Base-by-base conservation (phyloP, 768 basidiomycete genomes). In the Calvatia gigantea region DNA sequence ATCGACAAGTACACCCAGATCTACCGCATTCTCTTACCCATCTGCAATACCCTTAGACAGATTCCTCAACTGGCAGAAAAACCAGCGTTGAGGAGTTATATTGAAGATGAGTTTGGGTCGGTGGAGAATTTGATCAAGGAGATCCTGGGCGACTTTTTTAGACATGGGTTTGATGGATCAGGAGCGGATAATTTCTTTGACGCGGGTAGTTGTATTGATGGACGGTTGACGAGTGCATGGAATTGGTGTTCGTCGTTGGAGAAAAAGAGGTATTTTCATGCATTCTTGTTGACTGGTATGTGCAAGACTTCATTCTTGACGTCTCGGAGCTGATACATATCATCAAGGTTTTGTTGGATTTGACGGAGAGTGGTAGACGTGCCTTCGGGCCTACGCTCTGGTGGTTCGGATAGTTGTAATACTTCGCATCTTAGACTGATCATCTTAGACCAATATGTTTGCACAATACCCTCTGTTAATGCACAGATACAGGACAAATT, bases 1-100 rank as follows among this genome's bases (percentile, higher is more conserved):
- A 91, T 93, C 62, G 89, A 94, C 79, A 94, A 94, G 67, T 94
- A 94, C 71, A 91, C 91, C 11, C 91, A 94, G 66, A 88, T 94
- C 45, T 94, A 93, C 71, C 87, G 91, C 61, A 94, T 94, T 65
- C 82, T 93, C 19, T 77, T 93, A 23, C 91, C 91, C 3, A 88
- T 94, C 56, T 92, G 89, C 74, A 93, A 87, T 61, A 83, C 89
- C 27, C 79, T 94, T 50, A 75, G 78, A 2, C 86, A 91, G 59
- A 87, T 93, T 56, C 83, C 87, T 12, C 62, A 65, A n/a, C 72
- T 93, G 19, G 74, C 77, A 6, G 73, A 80, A 48, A 90, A 85
- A 60, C 88, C 89, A 14, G 85, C 88, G 7, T 64, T 94, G 29
- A 77, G 75, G 23, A 82, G 83, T 19, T 93, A 91, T 67, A 86